phyloP scores from a whole-genome alignment of 192 early-diverging fungal species.

The Jimgerdemannia lactiflua region DNA sequence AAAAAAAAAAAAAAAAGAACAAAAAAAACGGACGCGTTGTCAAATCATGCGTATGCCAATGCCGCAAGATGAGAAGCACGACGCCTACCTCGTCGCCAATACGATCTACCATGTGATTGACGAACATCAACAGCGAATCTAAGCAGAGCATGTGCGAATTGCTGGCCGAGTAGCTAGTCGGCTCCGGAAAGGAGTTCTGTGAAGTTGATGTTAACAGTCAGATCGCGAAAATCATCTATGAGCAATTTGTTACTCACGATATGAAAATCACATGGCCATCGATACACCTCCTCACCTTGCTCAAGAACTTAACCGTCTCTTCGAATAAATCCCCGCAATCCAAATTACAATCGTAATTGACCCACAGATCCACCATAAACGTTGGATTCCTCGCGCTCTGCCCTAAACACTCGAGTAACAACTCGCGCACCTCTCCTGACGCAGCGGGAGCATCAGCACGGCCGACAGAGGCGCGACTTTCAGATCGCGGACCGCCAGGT shows the following conservation, averaged over 20 bases:
- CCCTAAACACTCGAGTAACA: conserved; percentile 77
- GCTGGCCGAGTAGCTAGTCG: conserved; percentile 55
- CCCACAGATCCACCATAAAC: conserved; percentile 86
- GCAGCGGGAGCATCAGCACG: conserved; percentile 30
- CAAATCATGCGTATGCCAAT: no score
- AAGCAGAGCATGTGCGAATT: conserved; percentile 69
- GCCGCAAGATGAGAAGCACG: no score
- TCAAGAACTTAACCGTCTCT: conserved; percentile 74
- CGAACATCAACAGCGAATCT: conserved; percentile 69
- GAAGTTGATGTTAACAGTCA: background rate
- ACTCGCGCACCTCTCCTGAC: conserved; percentile 79
- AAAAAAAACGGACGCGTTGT: no score
- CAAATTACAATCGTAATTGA: conserved; percentile 92
- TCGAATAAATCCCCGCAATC: conserved; percentile 86
- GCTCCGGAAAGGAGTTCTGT: conserved; percentile 76
- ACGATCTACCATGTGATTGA: conserved; percentile 69
- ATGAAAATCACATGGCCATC: no score
- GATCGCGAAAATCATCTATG: background rate
- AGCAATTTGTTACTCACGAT: background rate
- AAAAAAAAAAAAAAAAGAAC: no score
- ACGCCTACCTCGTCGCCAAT: conserved; percentile 32
- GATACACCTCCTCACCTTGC: conserved; percentile 47
- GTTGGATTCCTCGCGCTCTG: conserved; percentile 73
- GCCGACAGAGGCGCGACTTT: conserved; percentile 14
- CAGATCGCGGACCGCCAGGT: conserved; percentile 13